Percentiles rank a stretch among this genome's conserved stretches.
Evolutionary conservation across 192 early-diverging fungal genomes (phyloP).

Genomic region (Phlyctochytrium planicorne): DNA sequence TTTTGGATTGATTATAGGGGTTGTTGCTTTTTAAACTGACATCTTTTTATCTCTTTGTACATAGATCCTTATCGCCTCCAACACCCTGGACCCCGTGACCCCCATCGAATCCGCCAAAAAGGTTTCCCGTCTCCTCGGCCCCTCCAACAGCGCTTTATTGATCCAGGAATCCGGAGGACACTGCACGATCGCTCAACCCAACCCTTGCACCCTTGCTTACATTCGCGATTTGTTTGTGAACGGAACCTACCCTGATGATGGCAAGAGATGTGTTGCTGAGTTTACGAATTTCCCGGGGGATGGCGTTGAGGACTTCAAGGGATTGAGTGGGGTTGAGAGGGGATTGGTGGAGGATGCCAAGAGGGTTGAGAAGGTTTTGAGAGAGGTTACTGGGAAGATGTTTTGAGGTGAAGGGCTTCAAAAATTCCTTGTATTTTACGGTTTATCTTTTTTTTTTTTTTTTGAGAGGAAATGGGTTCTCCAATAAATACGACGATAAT

Average conservation of each 20-base stretch:
- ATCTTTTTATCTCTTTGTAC: not conserved
- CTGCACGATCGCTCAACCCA: slow-evolving; percentile 31
- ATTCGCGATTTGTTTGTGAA: slow-evolving; percentile 25
- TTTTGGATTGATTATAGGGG: too few species aligned
- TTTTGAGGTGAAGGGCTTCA: too few species aligned
- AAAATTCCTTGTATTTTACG: too few species aligned
- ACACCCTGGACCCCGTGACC: slow-evolving; percentile 43
- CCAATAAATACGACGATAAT: too few species aligned
- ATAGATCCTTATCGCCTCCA: slow-evolving; percentile 24
- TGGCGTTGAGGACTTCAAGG: not conserved
- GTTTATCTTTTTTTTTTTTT: too few species aligned
- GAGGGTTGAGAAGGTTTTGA: not conserved
- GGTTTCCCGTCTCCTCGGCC: slow-evolving; percentile 10
- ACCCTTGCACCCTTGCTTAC: slow-evolving; percentile 27
- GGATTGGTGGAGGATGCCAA: not conserved
- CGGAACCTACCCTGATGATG: not conserved
- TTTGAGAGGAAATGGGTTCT: too few species aligned
- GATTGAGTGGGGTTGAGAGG: not conserved
- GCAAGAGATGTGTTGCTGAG: not conserved
- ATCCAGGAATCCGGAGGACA: slow-evolving; percentile 37
- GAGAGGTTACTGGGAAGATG: too few species aligned
- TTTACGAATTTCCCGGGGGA: not conserved
- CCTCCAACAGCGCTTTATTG: slow-evolving; percentile 25
- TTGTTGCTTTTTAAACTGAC: not conserved
- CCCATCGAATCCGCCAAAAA: slow-evolving; percentile 31